Percentiles rank a stretch among this genome's conserved stretches.
Evolutionary conservation across 257 asterid genomes (phyloP).

Genomic region (Przewalskia tangutica): DNA sequence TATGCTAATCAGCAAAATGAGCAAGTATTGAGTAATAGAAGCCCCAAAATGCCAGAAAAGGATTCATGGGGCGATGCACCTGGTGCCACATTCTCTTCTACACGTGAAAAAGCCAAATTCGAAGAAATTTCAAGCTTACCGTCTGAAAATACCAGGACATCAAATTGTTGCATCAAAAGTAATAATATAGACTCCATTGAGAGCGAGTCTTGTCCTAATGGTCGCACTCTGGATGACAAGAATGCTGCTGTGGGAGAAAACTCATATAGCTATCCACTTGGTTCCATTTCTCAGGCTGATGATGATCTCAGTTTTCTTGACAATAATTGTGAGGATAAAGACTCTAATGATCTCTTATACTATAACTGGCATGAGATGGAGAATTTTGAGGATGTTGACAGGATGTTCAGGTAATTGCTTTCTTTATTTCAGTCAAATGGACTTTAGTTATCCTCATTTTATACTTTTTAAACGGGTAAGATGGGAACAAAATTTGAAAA

Average conservation of each 20-base stretch:
- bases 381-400: constrained; percentile 80
- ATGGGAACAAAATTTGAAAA: neutral
- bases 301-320: constrained; percentile 41
- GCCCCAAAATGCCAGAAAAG: constrained; percentile 41
- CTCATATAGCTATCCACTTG: constrained; percentile 45
- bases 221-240: constrained; percentile 27
- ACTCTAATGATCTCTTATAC: constrained; percentile 48
- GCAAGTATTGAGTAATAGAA: constrained; percentile 24
- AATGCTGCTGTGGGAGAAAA: constrained; percentile 26
- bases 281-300: constrained; percentile 32
- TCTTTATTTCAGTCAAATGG: constrained; percentile 1
- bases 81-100: constrained; percentile 31
- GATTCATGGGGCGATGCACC: constrained; percentile 29
- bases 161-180: constrained; percentile 26
- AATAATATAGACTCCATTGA: constrained; percentile 20
- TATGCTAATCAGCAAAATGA: constrained; percentile 20
- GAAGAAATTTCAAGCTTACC: constrained; percentile 44
- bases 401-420: constrained; percentile 64
- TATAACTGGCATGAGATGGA: constrained; percentile 76
- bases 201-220: constrained; percentile 29
- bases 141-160: constrained; percentile 29
- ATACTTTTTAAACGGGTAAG: neutral
- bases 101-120: constrained; percentile 23
- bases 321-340: constrained; percentile 37
- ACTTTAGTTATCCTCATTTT: neutral